Base-by-base conservation (phyloP, 352 stramenopile species). In the Pythium grandisporangium region DNA sequence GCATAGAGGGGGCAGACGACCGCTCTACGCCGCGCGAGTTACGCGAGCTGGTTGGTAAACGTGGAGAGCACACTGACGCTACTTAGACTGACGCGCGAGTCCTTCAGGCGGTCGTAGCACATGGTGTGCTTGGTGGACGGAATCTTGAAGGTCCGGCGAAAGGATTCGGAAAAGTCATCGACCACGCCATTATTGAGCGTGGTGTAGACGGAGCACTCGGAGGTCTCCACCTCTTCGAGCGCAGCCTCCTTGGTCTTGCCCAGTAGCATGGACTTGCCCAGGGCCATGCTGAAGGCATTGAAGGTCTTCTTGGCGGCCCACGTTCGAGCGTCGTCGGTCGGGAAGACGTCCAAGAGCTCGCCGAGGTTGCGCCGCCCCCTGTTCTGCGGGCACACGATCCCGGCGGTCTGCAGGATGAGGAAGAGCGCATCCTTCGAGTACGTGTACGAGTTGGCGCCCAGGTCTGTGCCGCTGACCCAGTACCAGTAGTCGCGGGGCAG, bases 401-500 rank as follows among this genome's bases (percentile, higher is more conserved):
- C 59, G 22, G 52, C 42, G 20, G 32, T 20, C 33, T 63, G 30
- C n/a, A 80, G 47, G 11, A 72, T 45, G 13, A 23, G 27, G 6
- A 84, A 65, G 8, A 84, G 38, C 10, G 53, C 44, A 40, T 83
- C 67, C n/a, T 63, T 57, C 17, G 63, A 42, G 63, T 85, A 85
- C 56, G 69, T 49, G 63, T 85, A 85, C 30, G 69, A 81, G 25
- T 70, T 49, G 29, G 58, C 57, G 2, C 69, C 72, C 21, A 85
- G 43, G 39, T 85, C 67, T 1, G 46, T 55, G 24, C 30, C 50
- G 22, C 53, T 70, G 12, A 80, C 72, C 26, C 72, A 85, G 36
- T 57, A 53, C 72, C 69, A 85, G 52, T 78, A 85, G 41, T 85
- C 48, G 25, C 47, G 76, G 5, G 69, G 69, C 10, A 79, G 63